Evolutionary conservation across 2,329 filamentous ascomycete genomes (phyloP), one percentile per base, ranked within the genome.

Genomic region (Fusarium longipes): DNA sequence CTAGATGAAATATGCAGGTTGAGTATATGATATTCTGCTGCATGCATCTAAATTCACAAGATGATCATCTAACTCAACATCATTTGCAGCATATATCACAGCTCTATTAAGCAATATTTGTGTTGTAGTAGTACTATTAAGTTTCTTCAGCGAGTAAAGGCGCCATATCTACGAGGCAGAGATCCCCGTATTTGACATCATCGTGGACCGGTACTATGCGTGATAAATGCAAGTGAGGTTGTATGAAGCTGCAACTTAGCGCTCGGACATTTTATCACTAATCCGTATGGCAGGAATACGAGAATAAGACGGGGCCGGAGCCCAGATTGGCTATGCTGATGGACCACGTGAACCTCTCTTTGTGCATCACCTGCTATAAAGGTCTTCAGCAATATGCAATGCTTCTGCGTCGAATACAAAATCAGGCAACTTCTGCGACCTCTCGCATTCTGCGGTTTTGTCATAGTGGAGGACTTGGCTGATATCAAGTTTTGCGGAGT

Each of bases 61-160:
- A 24, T 24, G 6, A 2, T 20, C 1, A 2, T 7, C 7, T 1
- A 39, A 10, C 1, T 39, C 10, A 15, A 39, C 22, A 8, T 9
- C 7, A 14, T 17, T 1, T 12, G 12, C 8, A 17, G 14, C 7
- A 18, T 17, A 6, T 9, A 24, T 5, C 24, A 10, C 14, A 29
- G 8, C 17, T 6, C 3, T 6, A 8, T 27, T 6, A 4, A 9
- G 6, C 12, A 5, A 8, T 0, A n/a, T 42, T 18, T 27, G 11
- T 12, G 11, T 14, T 29, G 17, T 11, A 18, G 17, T 14, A 5
- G 24, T 7, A 43, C 27, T 18, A 18, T 9, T n/a, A 11, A 10
- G 24, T 27, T n/a, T 40, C 10, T 6, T 27, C 17, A 27, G 17
- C 0, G 14, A 18, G n/a, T 11, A 7, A 12, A 18, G 8, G 2